Conservation (phyloP, 2,329 filamentous ascomycete genomes). For the Fusarium nygamai region DNA sequence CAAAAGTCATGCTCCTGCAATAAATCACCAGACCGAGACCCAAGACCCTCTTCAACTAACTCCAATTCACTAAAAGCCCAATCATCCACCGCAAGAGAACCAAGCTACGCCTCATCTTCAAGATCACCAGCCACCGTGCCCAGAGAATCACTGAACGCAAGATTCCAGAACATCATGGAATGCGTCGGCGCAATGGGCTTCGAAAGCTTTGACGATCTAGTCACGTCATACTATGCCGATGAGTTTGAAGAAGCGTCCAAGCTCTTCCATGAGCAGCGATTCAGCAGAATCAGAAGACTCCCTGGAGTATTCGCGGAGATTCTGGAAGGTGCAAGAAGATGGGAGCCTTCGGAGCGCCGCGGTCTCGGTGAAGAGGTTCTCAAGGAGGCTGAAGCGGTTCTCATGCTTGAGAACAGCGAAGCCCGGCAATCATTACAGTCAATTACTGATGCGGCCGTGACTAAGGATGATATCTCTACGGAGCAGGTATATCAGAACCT, state of each 20-base stretch:
- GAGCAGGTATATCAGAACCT: background rate
- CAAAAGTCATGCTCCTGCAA: background rate
- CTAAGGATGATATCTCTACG: background rate
- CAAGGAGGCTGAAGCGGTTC: background rate
- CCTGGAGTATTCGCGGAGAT: background rate
- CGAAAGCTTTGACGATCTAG: background rate
- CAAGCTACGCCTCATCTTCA: background rate
- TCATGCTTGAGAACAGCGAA: background rate
- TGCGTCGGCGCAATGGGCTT: background rate
- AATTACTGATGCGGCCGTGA: background rate
- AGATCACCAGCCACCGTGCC: background rate
- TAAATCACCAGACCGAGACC: background rate
- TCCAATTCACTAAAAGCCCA: background rate
- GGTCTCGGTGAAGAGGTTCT: background rate
- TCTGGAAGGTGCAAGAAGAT: background rate
- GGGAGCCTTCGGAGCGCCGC: background rate
- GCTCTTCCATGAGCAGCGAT: background rate
- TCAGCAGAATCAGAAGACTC: background rate
- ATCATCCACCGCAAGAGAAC: background rate
- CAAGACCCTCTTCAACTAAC: background rate
- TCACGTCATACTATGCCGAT: background rate
- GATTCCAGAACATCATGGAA: background rate
- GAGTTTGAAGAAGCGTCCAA: background rate
- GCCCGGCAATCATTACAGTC: background rate
- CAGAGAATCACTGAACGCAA: background rate